phyloP scores from a whole-genome alignment of 169 alveolate species.

The Plasmodium berghei region DNA sequence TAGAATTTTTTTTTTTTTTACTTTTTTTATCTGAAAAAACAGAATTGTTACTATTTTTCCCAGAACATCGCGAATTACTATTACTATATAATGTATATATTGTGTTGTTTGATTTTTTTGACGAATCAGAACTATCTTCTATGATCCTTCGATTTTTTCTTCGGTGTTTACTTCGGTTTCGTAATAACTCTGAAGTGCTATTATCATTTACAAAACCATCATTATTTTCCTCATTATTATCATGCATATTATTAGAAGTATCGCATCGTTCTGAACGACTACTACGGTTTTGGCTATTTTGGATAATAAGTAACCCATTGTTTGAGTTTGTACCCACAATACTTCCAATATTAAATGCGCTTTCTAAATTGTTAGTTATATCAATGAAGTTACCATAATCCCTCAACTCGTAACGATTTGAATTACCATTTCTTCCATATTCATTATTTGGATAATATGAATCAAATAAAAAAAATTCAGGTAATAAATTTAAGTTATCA shows the following conservation, averaged over 20 bases:
- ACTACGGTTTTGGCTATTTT: too few relatives aligned
- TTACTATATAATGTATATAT: conserved; percentile 49
- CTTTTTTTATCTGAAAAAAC: not conserved
- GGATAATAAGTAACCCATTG: not conserved
- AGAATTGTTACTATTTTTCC: not conserved
- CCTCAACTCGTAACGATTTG: not conserved
- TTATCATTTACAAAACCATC: not conserved
- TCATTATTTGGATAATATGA: conserved; percentile 2
- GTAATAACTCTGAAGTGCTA: not conserved
- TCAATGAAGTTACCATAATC: not conserved
- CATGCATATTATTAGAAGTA: not conserved
- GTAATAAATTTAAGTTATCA: conserved; percentile 21
- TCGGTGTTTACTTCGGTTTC: not conserved
- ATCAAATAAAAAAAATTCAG: conserved; percentile 40
- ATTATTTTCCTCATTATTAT: not conserved
- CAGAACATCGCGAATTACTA: conserved; percentile 42
- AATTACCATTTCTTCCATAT: not conserved
- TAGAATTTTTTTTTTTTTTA: conserved; percentile 10
- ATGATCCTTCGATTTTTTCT: conserved; percentile 18
- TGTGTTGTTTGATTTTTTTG: conserved; percentile 37
- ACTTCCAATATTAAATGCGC: not conserved
- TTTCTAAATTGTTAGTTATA: not conserved
- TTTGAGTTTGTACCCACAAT: not conserved
- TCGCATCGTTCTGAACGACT: too few relatives aligned
- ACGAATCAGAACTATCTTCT: conserved; percentile 54